Base-by-base conservation (phyloP, 106 monocot genomes). In the Alisma plantagoaquatica region DNA sequence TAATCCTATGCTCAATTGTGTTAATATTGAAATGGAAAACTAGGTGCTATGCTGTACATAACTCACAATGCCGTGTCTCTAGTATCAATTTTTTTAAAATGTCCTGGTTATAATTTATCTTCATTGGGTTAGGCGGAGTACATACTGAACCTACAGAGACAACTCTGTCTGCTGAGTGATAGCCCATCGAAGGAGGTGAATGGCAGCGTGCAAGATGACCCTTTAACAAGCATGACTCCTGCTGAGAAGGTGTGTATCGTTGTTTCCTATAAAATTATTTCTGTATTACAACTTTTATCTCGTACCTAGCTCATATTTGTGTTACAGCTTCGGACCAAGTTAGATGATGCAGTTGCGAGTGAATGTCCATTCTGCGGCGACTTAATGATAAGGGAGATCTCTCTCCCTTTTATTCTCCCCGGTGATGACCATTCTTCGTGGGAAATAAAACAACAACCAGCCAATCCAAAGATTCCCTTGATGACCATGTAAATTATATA, bases 291-390 rank as follows among this genome's bases (percentile, higher is more conserved):
- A 55, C 21, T 25, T 2, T 10, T 27, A 10, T 15, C 51, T 27
- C 18, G 42, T 52, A n/a, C 2, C 3, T 24, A 10, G 29, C 15
- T 0, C 46, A 33, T 31, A 41, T 46, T 59, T 43, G 15, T 20
- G 47, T 55, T 48, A 29, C 79, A 98, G 98, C 52, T 98, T 49
- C 66, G 98, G 29, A 76, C 82, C 0, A 72, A 76, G 54, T 67
- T 98, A 54, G 98, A 98, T 63, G 98, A 98, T 50, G 84, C 82
- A 18, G 58, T 98, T 56, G 98, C 90, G 0, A 82, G 90, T 42
- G 98, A 98, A 44, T 98, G 98, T 64, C 98, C 98, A 0, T 98
- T 90, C 38, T 98, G 98, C 58, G 98, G 98, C 23, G 98, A 90
- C 51, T 53, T 98, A 35, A 98, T 98, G 98, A 86, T 98, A 49